Evolutionary conservation across 2,329 filamentous ascomycete genomes (phyloP).

Genomic region (Esteya vermicola): DNA sequence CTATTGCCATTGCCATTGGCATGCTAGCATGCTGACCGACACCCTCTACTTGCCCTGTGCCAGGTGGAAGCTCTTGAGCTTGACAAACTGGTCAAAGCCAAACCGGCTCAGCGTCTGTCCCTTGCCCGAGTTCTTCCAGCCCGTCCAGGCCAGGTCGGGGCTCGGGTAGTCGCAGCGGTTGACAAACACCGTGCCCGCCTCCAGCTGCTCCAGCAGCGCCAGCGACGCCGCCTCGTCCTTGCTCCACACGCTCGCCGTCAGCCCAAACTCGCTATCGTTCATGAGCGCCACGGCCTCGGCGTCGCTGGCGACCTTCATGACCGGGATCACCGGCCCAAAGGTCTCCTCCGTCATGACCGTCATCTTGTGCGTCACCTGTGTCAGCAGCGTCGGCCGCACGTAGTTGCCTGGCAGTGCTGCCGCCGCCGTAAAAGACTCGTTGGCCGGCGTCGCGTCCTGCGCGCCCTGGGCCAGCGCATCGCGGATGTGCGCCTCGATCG

Average conservation of each 20-base stretch:
- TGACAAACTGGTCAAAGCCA: slow-evolving; percentile 91
- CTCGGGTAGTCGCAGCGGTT: slow-evolving; percentile 88
- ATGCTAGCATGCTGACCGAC: background rate
- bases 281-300: slow-evolving; percentile 71
- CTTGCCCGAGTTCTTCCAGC: slow-evolving; percentile 94
- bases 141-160: slow-evolving; percentile 89
- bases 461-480: slow-evolving; percentile 77
- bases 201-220: slow-evolving; percentile 63
- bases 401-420: slow-evolving; percentile 78
- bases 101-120: slow-evolving; percentile 80
- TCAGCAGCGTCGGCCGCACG: slow-evolving; percentile 72
- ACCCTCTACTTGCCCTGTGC: slow-evolving; percentile 46
- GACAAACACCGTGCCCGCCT: slow-evolving; percentile 91
- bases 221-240: slow-evolving; percentile 67
- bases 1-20: no score
- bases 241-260: slow-evolving; percentile 96
- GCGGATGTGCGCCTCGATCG: slow-evolving; percentile 64
- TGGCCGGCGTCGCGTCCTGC: slow-evolving; percentile 69
- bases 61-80: slow-evolving; percentile 89
- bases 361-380: slow-evolving; percentile 70
- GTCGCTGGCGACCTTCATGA: slow-evolving; percentile 74
- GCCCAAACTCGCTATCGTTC: slow-evolving; percentile 89
- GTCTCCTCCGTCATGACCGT: slow-evolving; percentile 85
- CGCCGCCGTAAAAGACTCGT: slow-evolving; percentile 58
- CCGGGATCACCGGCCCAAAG: slow-evolving; percentile 82